Evolutionary conservation across 73 alveolate species (phyloP).

Genomic region (Paramecium biaurelia): DNA sequence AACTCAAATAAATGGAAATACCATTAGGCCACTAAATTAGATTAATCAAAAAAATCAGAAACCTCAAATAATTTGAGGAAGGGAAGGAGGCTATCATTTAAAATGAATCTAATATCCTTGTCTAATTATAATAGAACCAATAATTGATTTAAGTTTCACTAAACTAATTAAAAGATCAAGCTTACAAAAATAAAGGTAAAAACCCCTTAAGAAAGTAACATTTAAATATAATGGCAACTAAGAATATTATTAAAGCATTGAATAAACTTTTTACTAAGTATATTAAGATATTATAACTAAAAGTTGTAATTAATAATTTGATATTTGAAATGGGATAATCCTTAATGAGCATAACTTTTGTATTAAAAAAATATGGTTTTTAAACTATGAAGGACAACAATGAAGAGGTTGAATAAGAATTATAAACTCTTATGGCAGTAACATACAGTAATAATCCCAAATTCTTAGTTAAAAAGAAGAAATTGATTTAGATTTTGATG

Average conservation of each 20-base stretch:
- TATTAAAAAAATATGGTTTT: no score
- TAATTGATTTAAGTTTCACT: not conserved
- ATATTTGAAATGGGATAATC: no score
- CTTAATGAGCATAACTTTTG: no score
- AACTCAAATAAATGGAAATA: not conserved
- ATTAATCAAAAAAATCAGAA: not conserved
- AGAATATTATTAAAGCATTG: not conserved
- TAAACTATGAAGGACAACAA: no score
- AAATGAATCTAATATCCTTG: not conserved
- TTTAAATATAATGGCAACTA: not conserved
- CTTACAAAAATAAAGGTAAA: not conserved
- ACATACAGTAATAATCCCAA: no score
- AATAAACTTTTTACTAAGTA: not conserved
- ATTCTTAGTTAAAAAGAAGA: no score
- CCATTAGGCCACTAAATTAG: conserved; percentile 44
- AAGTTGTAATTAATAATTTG: no score
- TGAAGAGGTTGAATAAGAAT: no score
- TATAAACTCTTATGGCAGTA: no score
- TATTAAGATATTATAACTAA: no score
- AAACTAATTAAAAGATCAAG: not conserved
- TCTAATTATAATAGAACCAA: not conserved
- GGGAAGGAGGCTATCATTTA: not conserved
- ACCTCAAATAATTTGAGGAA: not conserved
- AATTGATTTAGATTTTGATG: no score
- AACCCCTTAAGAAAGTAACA: not conserved